Evolutionary conservation across 1,284 basidiomycete species (phyloP).

Genomic region (Pseudozyma flocculosa): DNA sequence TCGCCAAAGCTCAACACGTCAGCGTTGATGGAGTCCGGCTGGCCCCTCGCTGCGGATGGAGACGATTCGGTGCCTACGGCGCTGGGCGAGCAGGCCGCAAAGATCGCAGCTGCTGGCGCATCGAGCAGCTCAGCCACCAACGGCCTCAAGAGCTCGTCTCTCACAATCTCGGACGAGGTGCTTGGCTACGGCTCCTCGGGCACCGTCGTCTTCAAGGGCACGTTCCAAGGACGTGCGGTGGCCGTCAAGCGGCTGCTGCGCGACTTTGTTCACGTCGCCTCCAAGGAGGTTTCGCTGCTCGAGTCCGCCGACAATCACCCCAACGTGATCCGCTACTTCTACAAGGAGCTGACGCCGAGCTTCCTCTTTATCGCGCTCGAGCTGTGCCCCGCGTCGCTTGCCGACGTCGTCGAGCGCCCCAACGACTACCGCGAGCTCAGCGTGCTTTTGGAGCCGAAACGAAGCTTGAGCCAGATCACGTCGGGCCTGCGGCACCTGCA

Average conservation of each 20-base stretch:
- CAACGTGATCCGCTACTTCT: conserved; percentile 95
- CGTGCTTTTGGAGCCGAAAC: conserved; percentile 68
- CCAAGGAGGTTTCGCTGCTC: conserved; percentile 88
- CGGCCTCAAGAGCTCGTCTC: conserved; percentile 30
- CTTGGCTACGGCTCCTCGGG: conserved; percentile 87
- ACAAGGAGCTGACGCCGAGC: conserved; percentile 74
- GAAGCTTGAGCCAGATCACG: conserved; percentile 82
- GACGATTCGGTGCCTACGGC: conserved; percentile 12
- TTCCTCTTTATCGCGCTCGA: conserved; percentile 98
- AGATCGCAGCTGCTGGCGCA: conserved; percentile 26
- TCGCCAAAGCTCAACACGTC: conserved; percentile 26
- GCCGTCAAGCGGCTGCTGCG: conserved; percentile 93
- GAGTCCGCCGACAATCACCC: conserved; percentile 92
- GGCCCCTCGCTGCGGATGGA: conserved; percentile 22
- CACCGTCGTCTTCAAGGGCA: conserved; percentile 89
- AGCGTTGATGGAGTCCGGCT: conserved; percentile 21
- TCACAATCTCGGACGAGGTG: conserved; percentile 52
- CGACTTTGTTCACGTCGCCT: conserved; percentile 92
- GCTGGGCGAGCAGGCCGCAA: conserved; percentile 24
- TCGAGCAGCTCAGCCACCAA: conserved; percentile 5
- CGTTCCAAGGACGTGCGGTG: conserved; percentile 90
- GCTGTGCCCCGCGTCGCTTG: conserved; percentile 89
- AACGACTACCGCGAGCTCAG: conserved; percentile 43
- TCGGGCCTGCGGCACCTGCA: conserved; percentile 87
- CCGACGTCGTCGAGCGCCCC: conserved; percentile 77